Base-by-base conservation (phyloP, 2,329 filamentous ascomycete genomes). In the Aaosphaeria arxii region DNA sequence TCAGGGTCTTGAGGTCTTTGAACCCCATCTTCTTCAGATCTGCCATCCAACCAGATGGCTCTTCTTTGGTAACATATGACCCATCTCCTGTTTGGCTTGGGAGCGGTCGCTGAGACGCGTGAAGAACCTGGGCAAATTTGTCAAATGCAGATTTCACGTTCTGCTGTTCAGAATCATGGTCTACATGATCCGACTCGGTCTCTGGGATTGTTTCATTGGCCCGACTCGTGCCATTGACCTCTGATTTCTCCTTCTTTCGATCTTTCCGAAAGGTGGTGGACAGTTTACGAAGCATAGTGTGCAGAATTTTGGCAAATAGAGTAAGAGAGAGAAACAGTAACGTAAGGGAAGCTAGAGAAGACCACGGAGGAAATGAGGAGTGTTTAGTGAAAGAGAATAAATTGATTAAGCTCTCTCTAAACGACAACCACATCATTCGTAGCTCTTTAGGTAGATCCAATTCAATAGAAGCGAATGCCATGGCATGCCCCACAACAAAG, bases 21-120 rank as follows among this genome's bases (percentile, higher is more conserved):
- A 73, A 49, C 53, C 76, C 61, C 32, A 88, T 64, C 3, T 76
- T 66, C 54, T 76, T 80, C 43, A 87, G 55, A 55, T 88, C 84
- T 43, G 78, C 43, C 24, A 51, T 11, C 29, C 47, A 56, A 1
- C 78, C 42, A 24, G 30, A 33, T 6, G 42, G 42, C 11, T 44
- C 42, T 44, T 76, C 0, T 78, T 77, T 36, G 29, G 44, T n/a
- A 40, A 42, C 17, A 30, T 48, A 43, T 6, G 32, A 44, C 6
- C 39, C 36, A 51, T 53, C 44, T 40, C 48, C 49, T 32, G 47
- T 47, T 29, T 44, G 54, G 13, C 28, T 49, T 7, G 54, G 54
- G 30, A 56, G 32, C n/a, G 54, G 54, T 7, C 54, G 51, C 11
- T 46, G 42, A 5, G 54, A 30, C 4, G 54, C 54, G 32, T 56